phyloP scores from a whole-genome alignment of 225 moss, liverwort and hornwort species.

The Physcomitrium patens region DNA sequence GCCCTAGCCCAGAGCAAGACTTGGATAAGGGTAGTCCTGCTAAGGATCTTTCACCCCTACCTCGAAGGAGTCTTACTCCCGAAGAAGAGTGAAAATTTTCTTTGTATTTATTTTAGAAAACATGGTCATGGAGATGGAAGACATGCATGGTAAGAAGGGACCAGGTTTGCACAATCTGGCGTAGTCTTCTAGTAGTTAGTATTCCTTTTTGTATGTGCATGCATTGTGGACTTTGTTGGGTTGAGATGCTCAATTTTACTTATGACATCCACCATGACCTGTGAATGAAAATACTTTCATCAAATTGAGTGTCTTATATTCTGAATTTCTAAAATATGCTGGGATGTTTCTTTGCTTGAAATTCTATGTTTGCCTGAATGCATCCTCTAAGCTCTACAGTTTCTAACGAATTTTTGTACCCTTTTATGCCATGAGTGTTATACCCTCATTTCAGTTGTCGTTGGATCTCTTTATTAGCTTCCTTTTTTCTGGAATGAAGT shows the following conservation, averaged over 20 bases:
- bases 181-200: constrained; percentile 45
- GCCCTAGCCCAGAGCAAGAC: constrained; percentile 53
- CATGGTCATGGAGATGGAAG: constrained; percentile 11
- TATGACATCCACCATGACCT: neutral
- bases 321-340: neutral
- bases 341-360: too few species aligned
- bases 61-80: constrained; percentile 41
- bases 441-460: too few species aligned
- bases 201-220: constrained; percentile 52
- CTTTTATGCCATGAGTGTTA: too few species aligned
- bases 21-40: constrained; percentile 56
- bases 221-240: constrained; percentile 1
- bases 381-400: too few species aligned
- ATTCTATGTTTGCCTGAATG: too few species aligned
- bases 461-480: too few species aligned
- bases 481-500: too few species aligned
- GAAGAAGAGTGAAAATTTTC: constrained; percentile 46
- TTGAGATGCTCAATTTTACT: neutral
- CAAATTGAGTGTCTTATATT: too few species aligned
- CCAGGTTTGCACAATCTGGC: constrained; percentile 27
- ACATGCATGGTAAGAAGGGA: constrained; percentile 13
- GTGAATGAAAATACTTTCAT: neutral
- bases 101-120: constrained; percentile 35
- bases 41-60: constrained; percentile 39
- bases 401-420: too few species aligned